phyloP scores from a whole-genome alignment of 2,329 filamentous ascomycete species.

The Aureobasidium sp. region DNA sequence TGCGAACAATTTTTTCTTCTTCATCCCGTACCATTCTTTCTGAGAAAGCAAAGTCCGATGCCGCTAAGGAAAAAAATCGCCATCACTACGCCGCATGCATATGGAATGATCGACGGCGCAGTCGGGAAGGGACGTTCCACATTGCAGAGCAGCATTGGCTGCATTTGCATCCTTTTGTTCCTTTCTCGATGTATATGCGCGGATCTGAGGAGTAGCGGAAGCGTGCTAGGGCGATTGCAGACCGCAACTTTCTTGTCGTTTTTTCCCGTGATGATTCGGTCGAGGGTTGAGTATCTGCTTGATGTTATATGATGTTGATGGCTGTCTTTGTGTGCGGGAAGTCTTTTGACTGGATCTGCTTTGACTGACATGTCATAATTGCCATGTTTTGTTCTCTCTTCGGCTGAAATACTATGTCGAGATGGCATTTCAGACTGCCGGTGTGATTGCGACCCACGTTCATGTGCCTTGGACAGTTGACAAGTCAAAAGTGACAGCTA shows the following conservation, averaged over 20 bases:
- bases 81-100: slow-evolving; percentile 7
- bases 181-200: not conserved
- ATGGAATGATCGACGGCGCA: not conserved
- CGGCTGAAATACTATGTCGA: too few species aligned
- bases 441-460: not conserved
- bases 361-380: too few species aligned
- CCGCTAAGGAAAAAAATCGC: slow-evolving; percentile 6
- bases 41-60: not conserved
- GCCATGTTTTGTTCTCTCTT: too few species aligned
- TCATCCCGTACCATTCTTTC: not conserved
- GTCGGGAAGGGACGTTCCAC: slow-evolving; percentile 7
- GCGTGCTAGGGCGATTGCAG: not conserved
- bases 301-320: too few species aligned
- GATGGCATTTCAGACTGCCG: too few species aligned
- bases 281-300: not conserved
- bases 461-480: not conserved
- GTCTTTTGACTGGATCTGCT: not conserved
- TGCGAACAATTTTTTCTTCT: too few species aligned
- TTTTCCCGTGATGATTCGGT: not conserved
- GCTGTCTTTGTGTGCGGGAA: too few species aligned
- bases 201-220: not conserved
- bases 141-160: slow-evolving; percentile 1
- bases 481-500: slow-evolving; percentile 3
- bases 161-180: not conserved
- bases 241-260: not conserved